These are phyloP conservation scores for Debaryomyces castellii DNA, from an alignment of 805 yeast genomes.

Conservation along the genomic window DNA sequence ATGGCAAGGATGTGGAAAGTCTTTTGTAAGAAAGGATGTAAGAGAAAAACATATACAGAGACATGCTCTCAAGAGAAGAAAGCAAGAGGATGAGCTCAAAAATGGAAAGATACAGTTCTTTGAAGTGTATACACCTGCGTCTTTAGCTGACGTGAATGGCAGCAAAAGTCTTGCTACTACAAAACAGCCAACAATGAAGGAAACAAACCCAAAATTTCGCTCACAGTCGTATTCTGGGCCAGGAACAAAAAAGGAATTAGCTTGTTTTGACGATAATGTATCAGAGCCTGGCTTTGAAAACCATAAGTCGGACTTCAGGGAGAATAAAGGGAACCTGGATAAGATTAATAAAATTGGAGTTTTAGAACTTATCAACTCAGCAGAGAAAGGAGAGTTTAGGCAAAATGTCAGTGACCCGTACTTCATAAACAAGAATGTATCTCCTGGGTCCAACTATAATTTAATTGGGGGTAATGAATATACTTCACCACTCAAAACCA, in stretches of 20 bases:
- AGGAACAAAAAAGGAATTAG: background rate
- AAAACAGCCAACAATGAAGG: background rate
- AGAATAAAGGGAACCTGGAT: background rate
- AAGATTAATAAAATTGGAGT: background rate
- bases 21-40: slow-evolving; percentile 12
- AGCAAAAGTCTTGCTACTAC: background rate
- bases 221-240: background rate
- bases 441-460: background rate
- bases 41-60: slow-evolving; percentile 9
- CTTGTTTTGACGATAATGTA: background rate
- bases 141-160: slow-evolving; percentile 1
- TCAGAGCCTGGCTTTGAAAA: background rate
- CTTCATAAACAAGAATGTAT: background rate
- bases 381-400: background rate
- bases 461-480: background rate
- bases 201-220: background rate
- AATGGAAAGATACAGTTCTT: slow-evolving; percentile 9
- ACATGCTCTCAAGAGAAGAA: slow-evolving; percentile 6
- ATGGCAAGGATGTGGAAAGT: slow-evolving; percentile 9
- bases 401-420: background rate
- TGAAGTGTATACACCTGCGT: slow-evolving; percentile 2
- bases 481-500: background rate
- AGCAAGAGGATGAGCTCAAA: slow-evolving; percentile 4
- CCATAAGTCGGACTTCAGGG: background rate
- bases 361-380: background rate